Evolutionary conservation across 2,329 filamentous ascomycete genomes (phyloP), one percentile per base, ranked within the genome.

Genomic region (Ascochyta clinopodiicola): DNA sequence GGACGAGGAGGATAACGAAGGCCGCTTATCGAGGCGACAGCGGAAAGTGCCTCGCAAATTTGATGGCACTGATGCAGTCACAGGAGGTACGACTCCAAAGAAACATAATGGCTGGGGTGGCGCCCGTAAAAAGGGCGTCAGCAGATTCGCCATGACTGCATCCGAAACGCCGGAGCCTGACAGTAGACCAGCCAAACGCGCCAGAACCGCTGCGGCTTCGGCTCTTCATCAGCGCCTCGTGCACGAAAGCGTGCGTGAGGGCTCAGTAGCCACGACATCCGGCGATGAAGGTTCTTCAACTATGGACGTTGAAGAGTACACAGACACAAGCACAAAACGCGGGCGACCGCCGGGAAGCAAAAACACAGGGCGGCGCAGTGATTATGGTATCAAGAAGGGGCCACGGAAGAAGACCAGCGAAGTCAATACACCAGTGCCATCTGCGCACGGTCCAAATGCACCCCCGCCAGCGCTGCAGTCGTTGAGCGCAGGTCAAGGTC

Each of bases 341-440:
- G 74, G 74, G 21, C 64, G 74, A 31, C 72, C 72, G 29, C 78
- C 78, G 3, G 80, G 80, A 0, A 81, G 79, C 57, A 81, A 81
- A 66, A 81, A 81, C 40, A 64, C 75, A 25, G 74, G 75, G 24
- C 72, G 77, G 52, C 71, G 80, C 19, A 78, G 76, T 45, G 80
- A 81, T 57, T 79, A 76, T 29, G 79, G 80, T 2, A 74, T 81
- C 51, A 80, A 81, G 57, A 82, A 82, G 55, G 80, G 80, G 2
- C 80, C 80, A 5, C 69, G 79, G 9, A 76, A 74, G 60, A 73
- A 73, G 60, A 54, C 57, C n/a, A 60, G 55, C 22, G 70, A 72
- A 34, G 56, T 63, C 10, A 56, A 52, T 22, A 59, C 62, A 10
- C 61, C 65, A 15, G 55, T 56, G 24, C 66, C 64, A 17, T 63